Evolutionary conservation across 1,139 yeast species (phyloP).

Genomic region (Citeromyces hawaiiensis): DNA sequence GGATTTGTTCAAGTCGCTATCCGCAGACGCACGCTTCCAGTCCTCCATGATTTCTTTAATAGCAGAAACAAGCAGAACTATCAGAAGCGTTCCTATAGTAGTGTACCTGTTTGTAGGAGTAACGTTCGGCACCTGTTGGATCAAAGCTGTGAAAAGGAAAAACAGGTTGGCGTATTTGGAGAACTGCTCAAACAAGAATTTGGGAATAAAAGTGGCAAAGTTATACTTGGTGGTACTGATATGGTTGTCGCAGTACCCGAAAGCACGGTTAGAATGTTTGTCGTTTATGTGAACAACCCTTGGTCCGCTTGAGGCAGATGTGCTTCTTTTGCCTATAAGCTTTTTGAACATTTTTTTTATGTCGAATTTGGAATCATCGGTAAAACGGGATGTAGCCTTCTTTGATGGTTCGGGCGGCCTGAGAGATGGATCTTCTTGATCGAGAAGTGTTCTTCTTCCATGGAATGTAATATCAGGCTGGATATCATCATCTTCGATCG

Average conservation of each 20-base stretch:
- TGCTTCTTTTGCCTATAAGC: constrained; percentile 24
- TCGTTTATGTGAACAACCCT: constrained; percentile 63
- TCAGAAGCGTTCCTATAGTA: constrained; percentile 78
- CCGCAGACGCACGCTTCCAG: constrained; percentile 77
- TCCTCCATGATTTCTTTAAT: constrained; percentile 87
- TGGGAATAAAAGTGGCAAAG: constrained; percentile 84
- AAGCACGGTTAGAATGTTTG: constrained; percentile 33
- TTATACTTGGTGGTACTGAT: constrained; percentile 96
- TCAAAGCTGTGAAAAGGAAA: constrained; percentile 81
- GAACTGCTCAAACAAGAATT: constrained; percentile 90
- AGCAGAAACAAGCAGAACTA: constrained; percentile 84
- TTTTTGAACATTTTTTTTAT: constrained; percentile 24
- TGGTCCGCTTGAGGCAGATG: constrained; percentile 30
- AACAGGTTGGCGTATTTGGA: constrained; percentile 94
- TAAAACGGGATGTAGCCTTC: neutral
- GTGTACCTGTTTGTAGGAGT: constrained; percentile 95
- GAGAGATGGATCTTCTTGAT: neutral
- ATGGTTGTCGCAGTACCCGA: constrained; percentile 67
- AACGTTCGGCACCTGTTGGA: constrained; percentile 95
- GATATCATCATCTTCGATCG: constrained; percentile 3
- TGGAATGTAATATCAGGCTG: constrained; percentile 6
- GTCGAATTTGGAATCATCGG: constrained; percentile 9
- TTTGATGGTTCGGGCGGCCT: constrained; percentile 1
- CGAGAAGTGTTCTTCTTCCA: constrained; percentile 8
- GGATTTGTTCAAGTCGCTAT: constrained; percentile 71